A percentile compares a stretch with the other conserved stretches of the same genome.
phyloP scores from a whole-genome alignment of 768 basidiomycete genomes.

The Collybia nuda region DNA sequence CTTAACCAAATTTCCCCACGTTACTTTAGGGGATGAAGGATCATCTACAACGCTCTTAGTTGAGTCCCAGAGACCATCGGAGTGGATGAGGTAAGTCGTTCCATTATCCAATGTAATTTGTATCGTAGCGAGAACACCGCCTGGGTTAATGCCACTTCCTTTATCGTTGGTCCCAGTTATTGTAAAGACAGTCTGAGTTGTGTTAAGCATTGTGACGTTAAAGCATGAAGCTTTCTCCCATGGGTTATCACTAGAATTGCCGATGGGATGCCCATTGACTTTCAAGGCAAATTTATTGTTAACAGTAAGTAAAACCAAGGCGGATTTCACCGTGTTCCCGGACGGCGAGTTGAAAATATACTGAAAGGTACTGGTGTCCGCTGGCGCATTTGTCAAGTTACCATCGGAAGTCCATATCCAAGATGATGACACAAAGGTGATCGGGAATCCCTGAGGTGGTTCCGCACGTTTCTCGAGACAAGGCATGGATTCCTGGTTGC shows the following conservation, averaged over 20 bases:
- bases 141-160: conserved; percentile 20
- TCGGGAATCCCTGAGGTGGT: conserved; percentile 2
- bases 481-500: not conserved
- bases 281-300: too few relatives aligned
- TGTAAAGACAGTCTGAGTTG: conserved; percentile 21
- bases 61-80: too few relatives aligned
- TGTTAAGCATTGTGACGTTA: conserved; percentile 15
- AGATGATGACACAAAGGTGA: conserved; percentile 14
- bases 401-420: conserved; percentile 29
- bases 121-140: conserved; percentile 25
- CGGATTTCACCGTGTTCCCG: not conserved
- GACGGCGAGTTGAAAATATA: conserved; percentile 6
- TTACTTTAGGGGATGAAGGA: too few relatives aligned
- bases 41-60: too few relatives aligned
- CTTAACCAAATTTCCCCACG: too few relatives aligned
- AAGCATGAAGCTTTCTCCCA: conserved; percentile 22
- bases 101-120: conserved; percentile 25
- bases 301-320: not conserved
- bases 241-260: conserved; percentile 15
- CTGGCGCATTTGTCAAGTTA: conserved; percentile 12
- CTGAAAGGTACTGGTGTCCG: conserved; percentile 22
- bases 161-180: conserved; percentile 24
- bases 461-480: conserved; percentile 5
- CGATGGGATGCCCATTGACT: conserved; percentile 22
- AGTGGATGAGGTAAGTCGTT: conserved; percentile 1